phyloP scores from a whole-genome alignment of 1,284 basidiomycete species.

The Ceratobasidium sp. region DNA sequence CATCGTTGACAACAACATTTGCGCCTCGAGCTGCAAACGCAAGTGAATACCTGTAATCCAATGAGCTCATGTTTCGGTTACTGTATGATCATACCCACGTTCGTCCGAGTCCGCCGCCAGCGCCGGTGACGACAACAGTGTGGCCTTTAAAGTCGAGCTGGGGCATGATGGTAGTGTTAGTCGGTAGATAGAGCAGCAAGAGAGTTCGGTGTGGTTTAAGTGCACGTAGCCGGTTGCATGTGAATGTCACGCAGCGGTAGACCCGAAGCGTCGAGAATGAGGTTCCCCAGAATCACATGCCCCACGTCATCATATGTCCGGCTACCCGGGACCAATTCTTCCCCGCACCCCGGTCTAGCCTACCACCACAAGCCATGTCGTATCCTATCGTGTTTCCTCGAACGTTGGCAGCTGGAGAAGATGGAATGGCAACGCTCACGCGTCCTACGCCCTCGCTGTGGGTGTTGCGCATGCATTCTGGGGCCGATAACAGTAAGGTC shows the following conservation, averaged over 20 bases:
- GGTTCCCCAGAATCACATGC: conserved; percentile 2
- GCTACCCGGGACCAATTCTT: not conserved
- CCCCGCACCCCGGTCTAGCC: not conserved
- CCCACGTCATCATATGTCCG: conserved; percentile 11
- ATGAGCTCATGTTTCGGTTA: not conserved
- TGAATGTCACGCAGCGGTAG: conserved; percentile 2
- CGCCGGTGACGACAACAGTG: conserved; percentile 93
- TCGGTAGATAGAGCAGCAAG: not conserved
- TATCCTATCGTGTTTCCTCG: conserved; percentile 30
- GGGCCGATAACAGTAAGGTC: conserved; percentile 71
- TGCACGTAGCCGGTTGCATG: conserved; percentile 17
- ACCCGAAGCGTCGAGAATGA: conserved; percentile 7
- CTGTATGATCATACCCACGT: conserved; percentile 63
- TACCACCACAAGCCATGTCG: not conserved
- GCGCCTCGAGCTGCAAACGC: conserved; percentile 92
- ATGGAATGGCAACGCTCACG: conserved; percentile 40
- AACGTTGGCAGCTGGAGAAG: conserved; percentile 25
- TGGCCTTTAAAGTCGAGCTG: conserved; percentile 85
- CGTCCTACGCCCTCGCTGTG: conserved; percentile 54
- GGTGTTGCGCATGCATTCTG: conserved; percentile 80
- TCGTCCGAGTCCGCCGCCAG: conserved; percentile 92
- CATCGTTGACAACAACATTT: conserved; percentile 95
- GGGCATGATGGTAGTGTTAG: conserved; percentile 27
- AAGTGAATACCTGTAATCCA: conserved; percentile 75
- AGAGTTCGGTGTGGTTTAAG: conserved; percentile 16